Evolutionary conservation across 768 basidiomycete genomes (phyloP), one percentile per base, ranked within the genome.

Genomic region (Clitopilus passeckerianus): DNA sequence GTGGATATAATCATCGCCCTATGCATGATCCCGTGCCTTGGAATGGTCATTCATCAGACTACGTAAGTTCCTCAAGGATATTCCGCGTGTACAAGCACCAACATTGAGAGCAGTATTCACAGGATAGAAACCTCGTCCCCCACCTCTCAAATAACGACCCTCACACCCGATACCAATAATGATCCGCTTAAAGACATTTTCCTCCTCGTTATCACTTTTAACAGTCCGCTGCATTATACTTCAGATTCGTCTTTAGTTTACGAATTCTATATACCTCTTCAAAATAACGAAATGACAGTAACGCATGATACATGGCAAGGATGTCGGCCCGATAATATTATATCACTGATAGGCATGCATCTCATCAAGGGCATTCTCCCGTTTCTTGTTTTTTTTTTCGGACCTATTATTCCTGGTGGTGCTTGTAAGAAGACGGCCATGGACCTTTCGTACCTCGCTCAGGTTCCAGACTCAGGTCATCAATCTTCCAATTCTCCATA

Each of bases 41-140:
- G 56, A 88, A 86, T 86, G 75, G 75, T 54, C 74, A 80, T n/a
- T 67, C 79, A 37, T 75, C 81, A 68, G 86, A 90, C 52, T 90
- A 83, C 70, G 90, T 91, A 71, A 75, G 87, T 34, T 34, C 50
- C 35, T 56, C 58, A 46, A 7, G 34, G 57, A 23, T 14, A 27
- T 12, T 44, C 46, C 23, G 24, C 56, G 53, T 57, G 14, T 27
- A 34, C 5, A 34, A 56, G 55, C 52, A 55, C 35, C 23, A 24
- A 54, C 34, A 63, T 35, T 53, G 16, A 43, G 59, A 68, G 64
- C 66, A 73, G 62, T 71, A 72, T 55, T 64, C 72, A 18, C 73
- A 75, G 54, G 77, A 74, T 58, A 70, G 72, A 61, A 67, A 67
- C 54, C 15, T 41, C n/a, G 37, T 50, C 22, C 46, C 46, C 34